Base-by-base conservation (phyloP, 2,329 filamentous ascomycete species). In the Paecilomyces variotii region DNA sequence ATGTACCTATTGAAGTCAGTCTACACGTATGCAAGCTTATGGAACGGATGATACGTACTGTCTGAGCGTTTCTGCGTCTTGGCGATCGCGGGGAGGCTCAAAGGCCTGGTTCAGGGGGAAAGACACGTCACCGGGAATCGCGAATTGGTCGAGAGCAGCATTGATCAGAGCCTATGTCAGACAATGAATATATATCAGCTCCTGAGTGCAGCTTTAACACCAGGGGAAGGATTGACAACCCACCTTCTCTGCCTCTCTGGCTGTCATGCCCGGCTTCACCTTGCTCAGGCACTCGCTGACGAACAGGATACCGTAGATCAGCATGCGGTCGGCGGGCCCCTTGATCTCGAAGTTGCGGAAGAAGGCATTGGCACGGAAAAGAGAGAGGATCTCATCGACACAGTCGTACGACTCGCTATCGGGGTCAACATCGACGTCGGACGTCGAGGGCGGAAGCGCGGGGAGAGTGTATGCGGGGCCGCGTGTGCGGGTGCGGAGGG, bases 311-410 rank as follows among this genome's bases (percentile, higher is more conserved):
- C 93, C 93, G 79, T 99, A 99, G 70, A 97, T 92, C 65, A 99
- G 83, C 70, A 97, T 86, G 49, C 94, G 85, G 78, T 99, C 94
- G 59, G 94, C 93, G 27, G 91, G 89, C 12, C 94, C 94, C 78
- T 96, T 93, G 80, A 97, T 96, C 82, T 97, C 94, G 70, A 99
- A 99, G 83, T 97, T 99, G 70, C 94, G 89, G 83, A 97, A 99
- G 78, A 99, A 93, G 61, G 93, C 97, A 81, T 99, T 97, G 69
- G 94, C 93, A 64, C 94, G 90, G 83, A 97, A 99, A 55, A 97
- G 84, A 11, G 87, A 84, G 57, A 99, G 84, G 56, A 95, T 87
- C 80, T 99, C 94, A 78, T 99, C 94, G 57, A 97, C 84, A 62
- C 94, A 90, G 79, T 99, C 94, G 82, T 97, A 97, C 70, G 89